Evolutionary conservation across 169 alveolate species (phyloP).

Genomic region (Babesia ovis): DNA sequence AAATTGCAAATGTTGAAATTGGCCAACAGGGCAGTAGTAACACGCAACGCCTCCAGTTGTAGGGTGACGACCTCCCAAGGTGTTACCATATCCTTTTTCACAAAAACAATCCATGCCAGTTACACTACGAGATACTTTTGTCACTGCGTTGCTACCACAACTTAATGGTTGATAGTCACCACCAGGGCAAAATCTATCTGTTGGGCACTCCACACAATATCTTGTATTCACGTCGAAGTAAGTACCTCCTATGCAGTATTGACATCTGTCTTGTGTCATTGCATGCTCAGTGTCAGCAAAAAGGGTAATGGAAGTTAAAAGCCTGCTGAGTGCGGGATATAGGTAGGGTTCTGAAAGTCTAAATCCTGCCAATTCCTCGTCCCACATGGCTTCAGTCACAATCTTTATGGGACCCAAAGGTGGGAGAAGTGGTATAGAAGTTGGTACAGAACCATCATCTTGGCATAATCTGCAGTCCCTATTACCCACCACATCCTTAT

Average conservation of each 20-base stretch:
- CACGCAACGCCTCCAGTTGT: slow-evolving; percentile 58
- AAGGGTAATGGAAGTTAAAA: neutral
- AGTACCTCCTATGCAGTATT: slow-evolving; percentile 53
- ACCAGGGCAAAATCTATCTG: slow-evolving; percentile 60
- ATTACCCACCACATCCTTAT: slow-evolving; percentile 59
- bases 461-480: slow-evolving; percentile 41
- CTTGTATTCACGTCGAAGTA: slow-evolving; percentile 39
- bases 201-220: slow-evolving; percentile 50
- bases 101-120: slow-evolving; percentile 71
- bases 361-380: neutral
- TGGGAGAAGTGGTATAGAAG: neutral
- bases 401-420: slow-evolving; percentile 7
- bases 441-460: neutral
- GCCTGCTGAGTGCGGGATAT: neutral
- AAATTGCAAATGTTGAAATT: slow-evolving; percentile 71
- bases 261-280: slow-evolving; percentile 8
- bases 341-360: neutral
- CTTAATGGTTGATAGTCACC: slow-evolving; percentile 42
- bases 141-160: slow-evolving; percentile 51
- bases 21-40: slow-evolving; percentile 69
- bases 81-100: slow-evolving; percentile 70
- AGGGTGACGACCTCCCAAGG: slow-evolving; percentile 50
- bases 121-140: slow-evolving; percentile 5
- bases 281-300: slow-evolving; percentile 19
- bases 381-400: slow-evolving; percentile 2